phyloP scores from a whole-genome alignment of 176 grass and related monocot genomes.

The Avena eriantha region DNA sequence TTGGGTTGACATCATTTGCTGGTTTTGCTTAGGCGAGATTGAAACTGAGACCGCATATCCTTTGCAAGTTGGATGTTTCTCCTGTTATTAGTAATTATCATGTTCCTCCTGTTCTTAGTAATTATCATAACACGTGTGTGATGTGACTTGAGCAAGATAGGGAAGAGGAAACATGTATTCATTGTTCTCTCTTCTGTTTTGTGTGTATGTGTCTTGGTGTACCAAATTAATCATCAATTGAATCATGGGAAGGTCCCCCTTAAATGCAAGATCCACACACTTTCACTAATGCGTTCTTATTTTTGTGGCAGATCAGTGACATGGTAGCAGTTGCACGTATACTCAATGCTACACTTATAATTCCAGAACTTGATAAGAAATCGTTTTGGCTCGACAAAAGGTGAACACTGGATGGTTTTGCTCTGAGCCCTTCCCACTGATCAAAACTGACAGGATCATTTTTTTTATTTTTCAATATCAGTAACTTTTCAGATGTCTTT shows the following conservation, averaged over 20 bases:
- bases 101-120: neutral
- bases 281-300: conserved; percentile 30
- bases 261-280: neutral
- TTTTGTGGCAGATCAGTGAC: conserved; percentile 77
- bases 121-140: neutral
- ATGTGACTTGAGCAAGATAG: conserved; percentile 37
- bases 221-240: conserved; percentile 28
- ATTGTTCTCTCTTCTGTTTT: conserved; percentile 43
- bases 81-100: neutral
- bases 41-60: neutral
- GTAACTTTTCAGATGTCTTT: conserved; percentile 97
- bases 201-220: neutral
- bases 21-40: conserved; percentile 18
- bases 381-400: conserved; percentile 97
- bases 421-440: conserved; percentile 12
- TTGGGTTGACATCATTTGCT: conserved; percentile 7
- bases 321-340: conserved; percentile 88
- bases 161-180: conserved; percentile 6
- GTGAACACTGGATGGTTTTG: conserved; percentile 25
- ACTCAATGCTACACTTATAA: conserved; percentile 87
- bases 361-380: conserved; percentile 95
- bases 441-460: conserved; percentile 18
- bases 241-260: neutral
- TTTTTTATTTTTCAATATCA: conserved; percentile 49
- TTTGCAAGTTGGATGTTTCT: conserved; percentile 1